Conservation (phyloP, 2,329 filamentous ascomycete species). For the Aureobasidium sp. region DNA sequence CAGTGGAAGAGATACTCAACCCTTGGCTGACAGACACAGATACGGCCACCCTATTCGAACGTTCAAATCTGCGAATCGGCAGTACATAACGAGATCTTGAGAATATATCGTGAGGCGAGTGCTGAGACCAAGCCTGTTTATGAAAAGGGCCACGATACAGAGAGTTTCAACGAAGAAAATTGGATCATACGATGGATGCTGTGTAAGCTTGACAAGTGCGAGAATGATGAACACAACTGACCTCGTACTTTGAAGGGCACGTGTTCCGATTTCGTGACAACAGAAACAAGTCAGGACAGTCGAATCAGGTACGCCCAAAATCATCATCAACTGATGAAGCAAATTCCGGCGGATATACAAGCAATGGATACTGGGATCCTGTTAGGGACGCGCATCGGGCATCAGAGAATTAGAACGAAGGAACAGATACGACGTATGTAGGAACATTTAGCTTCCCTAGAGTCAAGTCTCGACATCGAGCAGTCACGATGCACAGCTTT, state of each 20-base stretch:
- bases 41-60: conserved; percentile 35
- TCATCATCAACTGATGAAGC: not conserved
- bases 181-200: conserved; percentile 45
- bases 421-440: too few species aligned
- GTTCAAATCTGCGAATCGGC: conserved; percentile 41
- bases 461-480: not conserved
- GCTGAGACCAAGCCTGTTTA: conserved; percentile 33
- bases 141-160: conserved; percentile 33
- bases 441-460: too few species aligned
- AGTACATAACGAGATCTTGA: conserved; percentile 36
- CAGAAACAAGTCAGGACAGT: conserved; percentile 19
- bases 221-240: not conserved
- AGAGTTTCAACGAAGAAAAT: conserved; percentile 36
- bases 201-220: conserved; percentile 20
- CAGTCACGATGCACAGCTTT: too few species aligned
- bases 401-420: not conserved
- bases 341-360: not conserved
- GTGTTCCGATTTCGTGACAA: conserved; percentile 40
- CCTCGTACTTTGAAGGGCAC: conserved; percentile 23
- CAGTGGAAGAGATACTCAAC: not conserved
- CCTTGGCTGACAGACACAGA: not conserved
- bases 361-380: conserved; percentile 24
- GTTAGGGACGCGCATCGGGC: conserved; percentile 17
- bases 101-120: conserved; percentile 32
- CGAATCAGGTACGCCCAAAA: not conserved